These are phyloP conservation scores for Infundibulicybe gibba DNA, from an alignment of 768 basidiomycete genomes.

Conservation along the genomic window DNA sequence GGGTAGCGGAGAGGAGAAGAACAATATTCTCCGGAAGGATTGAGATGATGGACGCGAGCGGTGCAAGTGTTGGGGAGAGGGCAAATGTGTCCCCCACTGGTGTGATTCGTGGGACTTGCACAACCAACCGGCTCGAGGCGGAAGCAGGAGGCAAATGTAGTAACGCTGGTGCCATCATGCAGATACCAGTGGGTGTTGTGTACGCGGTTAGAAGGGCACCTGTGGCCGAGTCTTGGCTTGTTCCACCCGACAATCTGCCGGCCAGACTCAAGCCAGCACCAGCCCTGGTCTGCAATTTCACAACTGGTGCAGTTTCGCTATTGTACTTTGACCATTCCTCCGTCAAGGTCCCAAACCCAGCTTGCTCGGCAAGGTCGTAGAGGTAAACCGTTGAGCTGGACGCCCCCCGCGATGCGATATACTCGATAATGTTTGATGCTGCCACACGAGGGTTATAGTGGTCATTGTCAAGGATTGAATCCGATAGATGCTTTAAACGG, in stretches of 20 bases:
- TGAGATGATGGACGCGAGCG: slow-evolving; percentile 55
- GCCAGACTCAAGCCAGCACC: slow-evolving; percentile 82
- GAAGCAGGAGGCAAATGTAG: slow-evolving; percentile 64
- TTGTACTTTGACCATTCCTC: slow-evolving; percentile 55
- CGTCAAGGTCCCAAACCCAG: slow-evolving; percentile 75
- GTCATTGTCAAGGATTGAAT: slow-evolving; percentile 20
- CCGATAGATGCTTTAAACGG: slow-evolving; percentile 17
- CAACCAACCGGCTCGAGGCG: slow-evolving; percentile 62
- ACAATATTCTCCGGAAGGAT: slow-evolving; percentile 64
- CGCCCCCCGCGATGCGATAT: slow-evolving; percentile 51
- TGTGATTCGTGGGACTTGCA: slow-evolving; percentile 80
- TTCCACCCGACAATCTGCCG: slow-evolving; percentile 76
- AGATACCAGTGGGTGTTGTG: slow-evolving; percentile 81
- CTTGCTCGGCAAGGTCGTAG: slow-evolving; percentile 81
- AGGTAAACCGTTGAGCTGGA: slow-evolving; percentile 70
- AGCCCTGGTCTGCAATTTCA: slow-evolving; percentile 75
- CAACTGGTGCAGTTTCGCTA: slow-evolving; percentile 46
- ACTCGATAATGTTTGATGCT: slow-evolving; percentile 67
- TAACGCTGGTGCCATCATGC: slow-evolving; percentile 79
- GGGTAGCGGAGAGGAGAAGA: slow-evolving; percentile 79
- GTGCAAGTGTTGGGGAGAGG: slow-evolving; percentile 74
- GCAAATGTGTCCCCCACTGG: slow-evolving; percentile 61
- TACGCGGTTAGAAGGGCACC: slow-evolving; percentile 71
- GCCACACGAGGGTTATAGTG: slow-evolving; percentile 42
- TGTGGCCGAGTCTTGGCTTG: slow-evolving; percentile 61